These are phyloP conservation scores for Candida sakaeoensis DNA, from an alignment of 805 yeast genomes.

Conservation along the genomic window DNA sequence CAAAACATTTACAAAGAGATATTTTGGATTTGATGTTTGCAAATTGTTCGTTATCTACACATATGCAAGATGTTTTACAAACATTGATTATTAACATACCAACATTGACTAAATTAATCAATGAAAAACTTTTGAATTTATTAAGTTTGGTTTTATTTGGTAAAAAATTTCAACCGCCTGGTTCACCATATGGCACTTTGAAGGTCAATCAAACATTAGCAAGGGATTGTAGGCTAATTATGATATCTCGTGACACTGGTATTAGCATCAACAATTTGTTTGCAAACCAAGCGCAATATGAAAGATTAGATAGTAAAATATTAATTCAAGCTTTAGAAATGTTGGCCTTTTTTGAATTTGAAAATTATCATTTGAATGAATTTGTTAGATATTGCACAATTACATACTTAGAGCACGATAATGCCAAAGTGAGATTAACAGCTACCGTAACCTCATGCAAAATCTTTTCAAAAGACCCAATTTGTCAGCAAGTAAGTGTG, in stretches of 20 bases:
- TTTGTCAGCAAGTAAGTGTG: conserved; percentile 78
- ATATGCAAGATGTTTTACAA: conserved; percentile 71
- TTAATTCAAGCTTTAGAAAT: conserved; percentile 77
- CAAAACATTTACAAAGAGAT: conserved; percentile 82
- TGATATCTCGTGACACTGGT: conserved; percentile 68
- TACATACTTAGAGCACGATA: conserved; percentile 78
- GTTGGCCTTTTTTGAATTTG: conserved; percentile 70
- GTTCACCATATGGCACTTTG: conserved; percentile 67
- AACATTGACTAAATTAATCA: conserved; percentile 69
- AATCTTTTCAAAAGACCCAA: conserved; percentile 72
- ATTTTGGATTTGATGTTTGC: conserved; percentile 70
- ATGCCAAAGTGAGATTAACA: conserved; percentile 72
- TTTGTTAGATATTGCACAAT: conserved; percentile 83
- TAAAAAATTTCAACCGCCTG: conserved; percentile 75
- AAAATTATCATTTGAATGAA: conserved; percentile 74
- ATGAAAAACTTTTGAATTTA: conserved; percentile 64
- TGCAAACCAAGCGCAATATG: conserved; percentile 28
- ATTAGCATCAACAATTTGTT: conserved; percentile 32
- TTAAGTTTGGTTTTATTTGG: conserved; percentile 80
- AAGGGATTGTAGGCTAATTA: conserved; percentile 68
- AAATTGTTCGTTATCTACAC: conserved; percentile 77
- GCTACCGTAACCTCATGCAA: conserved; percentile 84
- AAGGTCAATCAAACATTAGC: conserved; percentile 66
- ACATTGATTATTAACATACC: conserved; percentile 72
- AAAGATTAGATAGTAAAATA: conserved; percentile 40